These are phyloP conservation scores for Dictyostelium brefeldianum DNA, from an alignment of 78 protist species.

Conservation along the genomic window DNA sequence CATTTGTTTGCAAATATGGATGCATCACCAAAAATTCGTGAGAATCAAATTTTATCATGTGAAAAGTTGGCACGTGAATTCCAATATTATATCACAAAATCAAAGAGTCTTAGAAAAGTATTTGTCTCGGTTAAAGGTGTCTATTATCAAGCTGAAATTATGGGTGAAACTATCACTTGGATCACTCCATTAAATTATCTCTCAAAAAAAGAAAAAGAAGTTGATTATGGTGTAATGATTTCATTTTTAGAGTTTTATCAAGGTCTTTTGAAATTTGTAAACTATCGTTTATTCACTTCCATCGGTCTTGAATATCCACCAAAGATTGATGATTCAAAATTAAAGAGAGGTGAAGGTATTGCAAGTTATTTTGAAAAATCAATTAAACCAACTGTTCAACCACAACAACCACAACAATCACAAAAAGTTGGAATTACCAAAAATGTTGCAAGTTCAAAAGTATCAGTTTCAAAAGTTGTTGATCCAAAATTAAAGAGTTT, in stretches of 20 bases:
- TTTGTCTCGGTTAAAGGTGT: conserved; percentile 98
- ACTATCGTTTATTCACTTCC: conserved; percentile 86
- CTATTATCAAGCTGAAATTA: conserved; percentile 94
- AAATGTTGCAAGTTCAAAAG: not conserved
- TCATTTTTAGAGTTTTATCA: conserved; percentile 95
- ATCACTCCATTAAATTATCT: conserved; percentile 92
- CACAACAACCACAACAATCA: not conserved
- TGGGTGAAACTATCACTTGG: conserved; percentile 95
- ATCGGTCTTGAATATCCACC: conserved; percentile 91
- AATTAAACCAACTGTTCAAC: not conserved
- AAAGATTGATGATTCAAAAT: conserved; percentile 1
- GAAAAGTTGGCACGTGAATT: conserved; percentile 84
- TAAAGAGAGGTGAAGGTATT: not conserved
- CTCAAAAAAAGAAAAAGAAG: conserved; percentile 77
- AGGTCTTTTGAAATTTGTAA: conserved; percentile 90
- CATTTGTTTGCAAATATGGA: conserved; percentile 90
- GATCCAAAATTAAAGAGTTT: conserved; percentile 18
- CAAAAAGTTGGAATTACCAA: not conserved
- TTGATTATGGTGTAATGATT: conserved; percentile 92
- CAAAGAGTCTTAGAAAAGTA: conserved; percentile 83
- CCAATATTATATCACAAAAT: conserved; percentile 64
- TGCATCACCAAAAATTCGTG: conserved; percentile 35
- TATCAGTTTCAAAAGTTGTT: not conserved
- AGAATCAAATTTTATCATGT: conserved; percentile 65
- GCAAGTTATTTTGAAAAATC: not conserved